A percentile compares a stretch with the other conserved stretches of the same genome.
These are phyloP conservation scores for Fraxinus pennsylvanica DNA, from an alignment of 257 asterid genomes.

Conservation along the genomic window DNA sequence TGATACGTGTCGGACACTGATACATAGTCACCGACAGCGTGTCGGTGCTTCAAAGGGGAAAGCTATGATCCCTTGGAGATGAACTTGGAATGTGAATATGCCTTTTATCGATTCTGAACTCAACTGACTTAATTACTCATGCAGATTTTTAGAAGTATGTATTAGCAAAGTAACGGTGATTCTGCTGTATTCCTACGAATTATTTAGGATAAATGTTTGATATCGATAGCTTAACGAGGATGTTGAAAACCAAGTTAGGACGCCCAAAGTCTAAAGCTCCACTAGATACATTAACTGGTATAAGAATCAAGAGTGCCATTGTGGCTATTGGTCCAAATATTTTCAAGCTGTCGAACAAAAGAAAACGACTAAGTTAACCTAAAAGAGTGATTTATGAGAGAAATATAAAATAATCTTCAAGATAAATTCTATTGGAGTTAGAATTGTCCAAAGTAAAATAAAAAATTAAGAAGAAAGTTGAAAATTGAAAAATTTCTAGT, in stretches of 20 bases:
- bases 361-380: slow-evolving; percentile 6
- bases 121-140: not conserved
- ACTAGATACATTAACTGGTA: slow-evolving; percentile 84
- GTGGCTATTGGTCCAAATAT: slow-evolving; percentile 79
- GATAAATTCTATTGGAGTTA: slow-evolving; percentile 2
- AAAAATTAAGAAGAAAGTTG: slow-evolving; percentile 4
- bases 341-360: slow-evolving; percentile 56
- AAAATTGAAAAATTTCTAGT: slow-evolving; percentile 19
- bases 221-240: slow-evolving; percentile 96
- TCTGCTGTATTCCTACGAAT: too few species aligned
- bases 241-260: slow-evolving; percentile 74
- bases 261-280: slow-evolving; percentile 65
- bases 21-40: too few species aligned
- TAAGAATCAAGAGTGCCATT: slow-evolving; percentile 75
- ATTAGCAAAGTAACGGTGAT: too few species aligned
- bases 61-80: slow-evolving; percentile 48
- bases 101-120: slow-evolving; percentile 52
- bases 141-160: too few species aligned
- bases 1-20: too few species aligned
- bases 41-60: slow-evolving; percentile 12
- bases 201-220: slow-evolving; percentile 69
- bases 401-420: slow-evolving; percentile 8
- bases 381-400: slow-evolving; percentile 2
- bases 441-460: slow-evolving; percentile 1
- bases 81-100: slow-evolving; percentile 35